Base-by-base conservation (phyloP, 495 filamentous ascomycete species). In the Rhypophila decipiens region DNA sequence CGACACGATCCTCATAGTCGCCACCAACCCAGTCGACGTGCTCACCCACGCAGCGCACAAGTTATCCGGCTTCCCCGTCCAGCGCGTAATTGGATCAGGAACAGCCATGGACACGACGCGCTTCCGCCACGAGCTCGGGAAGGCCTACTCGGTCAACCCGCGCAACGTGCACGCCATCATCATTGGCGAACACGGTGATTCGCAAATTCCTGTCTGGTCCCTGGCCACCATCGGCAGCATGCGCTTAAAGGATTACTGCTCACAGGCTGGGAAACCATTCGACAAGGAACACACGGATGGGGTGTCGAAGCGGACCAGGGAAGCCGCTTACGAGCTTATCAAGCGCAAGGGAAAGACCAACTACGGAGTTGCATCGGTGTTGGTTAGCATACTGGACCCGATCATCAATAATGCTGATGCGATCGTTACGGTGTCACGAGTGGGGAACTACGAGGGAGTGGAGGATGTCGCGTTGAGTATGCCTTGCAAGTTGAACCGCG, bases 291-390 rank as follows among this genome's bases (percentile, higher is more conserved):
- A 27, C 24, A 56, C 61, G 49, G 57, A 57, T 13, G 61, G 23
- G 1, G 53, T 51, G 36, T 29, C 53, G 11, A 36, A 35, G 20
- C 46, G 58, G 18, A 64, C 61, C n/a, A 46, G 48, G 24, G 48
- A 58, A 15, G 61, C 61, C 0, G 77, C 80, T 39, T 80, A 80
- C 52, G 79, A 78, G 59, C 70, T 73, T 9, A 69, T 82, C 11
- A 74, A 77, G 18, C 60, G 72, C 9, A 78, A 78, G 53, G 78
- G 78, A 5, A 80, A 79, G 64, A 79, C 78, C 3, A 80, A 80
- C 55, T 80, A 80, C 50, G 75, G 80, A 31, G 69, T 78, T 0
- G 80, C 77, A 0, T 68, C 65, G 7, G 71, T 64, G 19, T 27
- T 64, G 39, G 59, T 61, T 11, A 52, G 49, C 41, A 55, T 64